These are phyloP conservation scores for Rhynchospora tenuis DNA, from an alignment of 176 grass and related monocot genomes.

Conservation along the genomic window DNA sequence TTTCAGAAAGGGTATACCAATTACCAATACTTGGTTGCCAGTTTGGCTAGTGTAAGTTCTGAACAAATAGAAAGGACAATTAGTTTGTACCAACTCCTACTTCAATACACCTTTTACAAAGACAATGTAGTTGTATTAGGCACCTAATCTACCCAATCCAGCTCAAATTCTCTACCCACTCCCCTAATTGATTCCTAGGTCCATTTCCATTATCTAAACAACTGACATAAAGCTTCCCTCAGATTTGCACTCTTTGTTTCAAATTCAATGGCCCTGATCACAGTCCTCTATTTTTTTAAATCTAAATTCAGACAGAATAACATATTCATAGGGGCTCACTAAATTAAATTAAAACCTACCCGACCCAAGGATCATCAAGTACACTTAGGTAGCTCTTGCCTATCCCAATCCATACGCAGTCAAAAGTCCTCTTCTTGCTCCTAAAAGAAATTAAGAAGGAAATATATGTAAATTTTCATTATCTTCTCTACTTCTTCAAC, in stretches of 20 bases:
- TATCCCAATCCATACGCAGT: not conserved
- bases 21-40: not conserved
- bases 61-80: constrained; percentile 15
- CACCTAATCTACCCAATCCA: constrained; percentile 10
- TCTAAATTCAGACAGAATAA: not conserved
- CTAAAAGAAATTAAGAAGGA: not conserved
- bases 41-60: not conserved
- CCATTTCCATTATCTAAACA: not conserved
- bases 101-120: constrained; percentile 2
- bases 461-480: not conserved
- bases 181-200: not conserved
- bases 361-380: not conserved
- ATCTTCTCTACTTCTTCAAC: not conserved
- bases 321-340: not conserved
- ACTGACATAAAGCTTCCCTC: no score
- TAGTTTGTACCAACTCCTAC: not conserved
- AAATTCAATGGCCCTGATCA: constrained; percentile 2
- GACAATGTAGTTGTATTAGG: constrained; percentile 7
- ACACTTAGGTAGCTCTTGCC: not conserved
- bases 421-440: not conserved
- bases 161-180: not conserved
- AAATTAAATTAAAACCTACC: not conserved
- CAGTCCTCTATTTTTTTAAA: not conserved
- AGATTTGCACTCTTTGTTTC: not conserved
- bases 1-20: not conserved